phyloP scores from a whole-genome alignment of 2,329 filamentous ascomycete species.

The Diplodia scrobiculata region DNA sequence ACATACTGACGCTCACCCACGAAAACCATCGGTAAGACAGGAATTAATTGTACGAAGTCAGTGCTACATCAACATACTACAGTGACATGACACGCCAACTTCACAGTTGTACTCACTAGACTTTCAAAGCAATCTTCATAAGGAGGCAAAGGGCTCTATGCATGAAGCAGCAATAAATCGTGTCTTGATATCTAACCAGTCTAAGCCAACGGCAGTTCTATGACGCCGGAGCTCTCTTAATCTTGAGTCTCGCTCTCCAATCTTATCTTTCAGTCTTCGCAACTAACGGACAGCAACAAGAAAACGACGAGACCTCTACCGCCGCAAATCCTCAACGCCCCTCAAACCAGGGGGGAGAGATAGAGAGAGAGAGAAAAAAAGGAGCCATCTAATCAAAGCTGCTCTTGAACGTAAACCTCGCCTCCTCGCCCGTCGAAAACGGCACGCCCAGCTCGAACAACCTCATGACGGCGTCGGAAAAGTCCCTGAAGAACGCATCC shows the following conservation, averaged over 20 bases:
- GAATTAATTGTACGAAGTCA: too few species aligned
- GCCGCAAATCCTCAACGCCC: background rate
- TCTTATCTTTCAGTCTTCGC: background rate
- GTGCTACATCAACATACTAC: too few species aligned
- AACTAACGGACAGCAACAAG: background rate
- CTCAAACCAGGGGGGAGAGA: background rate
- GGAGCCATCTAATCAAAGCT: conserved; percentile 41
- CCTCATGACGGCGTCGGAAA: conserved; percentile 73
- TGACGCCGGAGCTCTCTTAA: background rate
- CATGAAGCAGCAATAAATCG: background rate
- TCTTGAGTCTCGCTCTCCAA: background rate
- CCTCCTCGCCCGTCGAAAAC: conserved; percentile 61
- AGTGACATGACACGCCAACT: too few species aligned
- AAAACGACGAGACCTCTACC: background rate
- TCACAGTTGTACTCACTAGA: too few species aligned
- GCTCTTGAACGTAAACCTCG: conserved; percentile 52
- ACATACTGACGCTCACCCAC: too few species aligned
- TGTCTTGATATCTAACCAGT: background rate
- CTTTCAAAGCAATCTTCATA: too few species aligned
- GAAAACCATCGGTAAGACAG: too few species aligned
- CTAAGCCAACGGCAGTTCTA: background rate
- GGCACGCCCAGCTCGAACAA: conserved; percentile 95
- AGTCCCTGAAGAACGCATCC: conserved; percentile 91
- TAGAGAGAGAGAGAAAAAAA: background rate
- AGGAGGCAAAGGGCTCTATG: too few species aligned